These are phyloP conservation scores for Uronychia binucleata DNA, from an alignment of 73 alveolate genomes.

Conservation along the genomic window DNA sequence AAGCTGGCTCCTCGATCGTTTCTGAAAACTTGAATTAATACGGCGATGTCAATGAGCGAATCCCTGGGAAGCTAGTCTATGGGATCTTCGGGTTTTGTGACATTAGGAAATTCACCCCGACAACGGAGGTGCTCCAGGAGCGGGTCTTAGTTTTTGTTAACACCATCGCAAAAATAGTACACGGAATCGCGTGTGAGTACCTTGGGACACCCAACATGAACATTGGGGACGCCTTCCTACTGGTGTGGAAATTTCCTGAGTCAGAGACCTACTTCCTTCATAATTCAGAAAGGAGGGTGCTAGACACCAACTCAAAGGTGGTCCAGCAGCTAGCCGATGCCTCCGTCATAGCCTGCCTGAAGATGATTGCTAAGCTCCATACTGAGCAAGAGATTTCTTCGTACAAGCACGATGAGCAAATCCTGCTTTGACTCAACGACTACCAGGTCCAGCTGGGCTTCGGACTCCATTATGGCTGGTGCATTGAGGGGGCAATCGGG, in stretches of 20 bases:
- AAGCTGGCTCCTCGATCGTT: conserved; percentile 46
- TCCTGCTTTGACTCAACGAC: conserved; percentile 41
- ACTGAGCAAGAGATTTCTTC: conserved; percentile 19
- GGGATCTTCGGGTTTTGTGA: conserved; percentile 94
- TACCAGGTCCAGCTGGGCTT: conserved; percentile 56
- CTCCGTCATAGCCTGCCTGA: conserved; percentile 62
- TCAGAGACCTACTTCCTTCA: background rate
- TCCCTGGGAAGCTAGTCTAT: conserved; percentile 61
- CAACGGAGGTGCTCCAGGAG: conserved; percentile 84
- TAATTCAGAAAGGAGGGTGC: background rate
- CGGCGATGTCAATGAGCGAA: background rate
- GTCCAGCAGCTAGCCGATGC: conserved; percentile 56
- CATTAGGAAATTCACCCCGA: conserved; percentile 87
- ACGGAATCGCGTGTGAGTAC: conserved; percentile 86
- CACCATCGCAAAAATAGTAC: conserved; percentile 95
- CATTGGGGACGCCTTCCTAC: conserved; percentile 98
- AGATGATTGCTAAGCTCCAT: conserved; percentile 65
- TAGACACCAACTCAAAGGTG: conserved; percentile 12
- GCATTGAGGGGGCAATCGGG: conserved; percentile 46
- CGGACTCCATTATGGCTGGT: conserved; percentile 44
- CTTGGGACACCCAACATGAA: conserved; percentile 98
- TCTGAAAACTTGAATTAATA: conserved; percentile 4
- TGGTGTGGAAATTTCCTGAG: conserved; percentile 81
- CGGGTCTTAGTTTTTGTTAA: conserved; percentile 95
- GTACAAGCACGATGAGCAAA: conserved; percentile 13